These are phyloP conservation scores for Harrya chromipes DNA, from an alignment of 768 basidiomycete genomes.

Conservation along the genomic window DNA sequence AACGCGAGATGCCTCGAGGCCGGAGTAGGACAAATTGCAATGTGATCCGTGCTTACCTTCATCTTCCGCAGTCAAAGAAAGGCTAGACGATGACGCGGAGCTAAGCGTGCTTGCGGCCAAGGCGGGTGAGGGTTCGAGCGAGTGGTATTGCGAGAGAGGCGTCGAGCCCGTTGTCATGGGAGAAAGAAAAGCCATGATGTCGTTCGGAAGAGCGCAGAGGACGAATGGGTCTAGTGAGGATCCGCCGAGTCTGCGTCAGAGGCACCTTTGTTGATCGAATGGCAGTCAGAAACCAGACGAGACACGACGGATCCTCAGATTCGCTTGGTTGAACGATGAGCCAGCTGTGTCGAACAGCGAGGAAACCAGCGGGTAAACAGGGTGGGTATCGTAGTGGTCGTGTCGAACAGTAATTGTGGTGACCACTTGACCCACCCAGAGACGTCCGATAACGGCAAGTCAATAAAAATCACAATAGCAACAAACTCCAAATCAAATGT, in stretches of 20 bases:
- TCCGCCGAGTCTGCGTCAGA: slow-evolving; percentile 51
- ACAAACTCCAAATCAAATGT: slow-evolving; percentile 5
- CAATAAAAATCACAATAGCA: slow-evolving; percentile 13
- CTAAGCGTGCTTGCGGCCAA: slow-evolving; percentile 18
- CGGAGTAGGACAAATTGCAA: slow-evolving; percentile 11
- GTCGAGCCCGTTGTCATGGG: slow-evolving; percentile 28
- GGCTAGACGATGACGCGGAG: slow-evolving; percentile 43
- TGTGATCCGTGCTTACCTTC: slow-evolving; percentile 50
- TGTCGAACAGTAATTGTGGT: too few species aligned
- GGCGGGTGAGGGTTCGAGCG: slow-evolving; percentile 30
- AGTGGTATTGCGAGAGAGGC: slow-evolving; percentile 33
- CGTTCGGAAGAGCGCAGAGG: slow-evolving; percentile 1
- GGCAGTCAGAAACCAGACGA: slow-evolving; percentile 39
- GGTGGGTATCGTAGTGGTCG: not conserved
- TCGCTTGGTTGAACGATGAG: not conserved
- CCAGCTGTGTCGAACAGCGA: slow-evolving; percentile 15
- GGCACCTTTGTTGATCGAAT: slow-evolving; percentile 36
- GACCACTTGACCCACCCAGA: not conserved
- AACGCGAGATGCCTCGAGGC: slow-evolving; percentile 23
- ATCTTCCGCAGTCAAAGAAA: slow-evolving; percentile 55
- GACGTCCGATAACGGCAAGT: slow-evolving; percentile 21
- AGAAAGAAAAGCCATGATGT: slow-evolving; percentile 28
- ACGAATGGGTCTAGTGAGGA: slow-evolving; percentile 34
- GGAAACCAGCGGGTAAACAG: not conserved
- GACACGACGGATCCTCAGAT: slow-evolving; percentile 50